Base-by-base conservation (phyloP, 1,284 basidiomycete species). In the Cryptococcus sp. region DNA sequence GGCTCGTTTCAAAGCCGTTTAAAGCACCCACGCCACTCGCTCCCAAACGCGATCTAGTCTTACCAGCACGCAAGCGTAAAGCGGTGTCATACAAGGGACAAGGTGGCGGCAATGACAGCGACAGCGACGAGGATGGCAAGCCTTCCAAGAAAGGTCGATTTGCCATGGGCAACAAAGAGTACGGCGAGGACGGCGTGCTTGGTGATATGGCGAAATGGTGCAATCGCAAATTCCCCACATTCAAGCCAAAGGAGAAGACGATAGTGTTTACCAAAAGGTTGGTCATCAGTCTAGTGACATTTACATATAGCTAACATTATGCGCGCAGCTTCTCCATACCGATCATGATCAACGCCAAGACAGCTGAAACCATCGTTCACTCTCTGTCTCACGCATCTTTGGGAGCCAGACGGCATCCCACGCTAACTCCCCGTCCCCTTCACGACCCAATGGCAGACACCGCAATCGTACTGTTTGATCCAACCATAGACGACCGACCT, bases 401-500 rank as follows among this genome's bases (percentile, higher is more conserved):
- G 1, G 95, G 95, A 37, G 89, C 91, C 53, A 85, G 95, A 7
- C 89, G 91, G 1, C 86, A 87, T 57, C 83, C 88, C 0, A 89
- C 87, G 64, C 81, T 98, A 55, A 85, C 91, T 46, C 96, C 95
- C 6, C 84, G 95, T 13, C 95, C 95, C 2, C 80, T 98, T 16
- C 89, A 95, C 71, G 93, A 99, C 74, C 96, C 94, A 0, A 95
- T 99, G 90, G 87, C 89, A 54, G 94, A 98, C 70, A 93, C 96
- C 75, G 93, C 96, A 0, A 95, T 99, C 63, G 96, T 99, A 0
- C 80, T 98, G 4, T 99, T 93, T 74, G 95, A 99, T 71, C 95
- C 95, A 0, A 99, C 95, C 0, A 87, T 96, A 47, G 94, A 99
- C 72, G 88, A 90, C 70, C 81, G 87, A 67, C 93, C 95, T 69